phyloP scores from a whole-genome alignment of 106 monocot genomes.

The Dioscorea zingiberensis region DNA sequence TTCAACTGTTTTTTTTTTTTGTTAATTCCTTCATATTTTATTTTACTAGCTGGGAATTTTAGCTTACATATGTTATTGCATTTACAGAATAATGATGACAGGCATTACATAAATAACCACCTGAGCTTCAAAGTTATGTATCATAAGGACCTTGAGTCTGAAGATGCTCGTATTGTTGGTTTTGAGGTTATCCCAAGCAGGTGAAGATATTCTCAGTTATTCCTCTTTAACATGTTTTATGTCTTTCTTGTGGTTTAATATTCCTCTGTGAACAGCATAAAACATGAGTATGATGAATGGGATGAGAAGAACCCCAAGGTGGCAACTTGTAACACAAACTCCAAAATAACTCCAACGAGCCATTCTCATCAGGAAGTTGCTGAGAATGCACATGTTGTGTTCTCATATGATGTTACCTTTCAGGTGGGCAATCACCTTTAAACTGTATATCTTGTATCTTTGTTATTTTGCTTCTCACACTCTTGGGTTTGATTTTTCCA shows the following conservation, averaged over 20 bases:
- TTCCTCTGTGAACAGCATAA: constrained; percentile 30
- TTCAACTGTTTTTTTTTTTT: neutral
- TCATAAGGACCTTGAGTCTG: constrained; percentile 30
- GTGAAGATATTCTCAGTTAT: constrained; percentile 7
- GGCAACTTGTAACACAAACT: constrained; percentile 45
- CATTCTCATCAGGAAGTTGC: constrained; percentile 55
- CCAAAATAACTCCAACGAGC: constrained; percentile 37
- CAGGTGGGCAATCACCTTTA: constrained; percentile 23
- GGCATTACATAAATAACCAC: constrained; percentile 58
- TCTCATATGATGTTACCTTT: constrained; percentile 66
- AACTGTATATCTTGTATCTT: neutral
- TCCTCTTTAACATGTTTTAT: neutral
- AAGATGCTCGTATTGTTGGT: constrained; percentile 61
- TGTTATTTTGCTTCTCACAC: neutral
- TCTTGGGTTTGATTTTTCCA: constrained; percentile 5
- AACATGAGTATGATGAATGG: constrained; percentile 55
- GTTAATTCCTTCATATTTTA: neutral
- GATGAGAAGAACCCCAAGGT: constrained; percentile 59
- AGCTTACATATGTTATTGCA: neutral
- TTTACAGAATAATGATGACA: constrained; percentile 35
- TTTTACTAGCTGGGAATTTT: too few relatives aligned
- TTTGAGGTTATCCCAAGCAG: constrained; percentile 62
- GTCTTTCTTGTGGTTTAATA: neutral
- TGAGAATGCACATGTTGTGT: constrained; percentile 38
- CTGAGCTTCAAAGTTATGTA: constrained; percentile 60